phyloP scores from a whole-genome alignment of 495 filamentous ascomycete species.

The Pseudomonodictys pantanalensis region DNA sequence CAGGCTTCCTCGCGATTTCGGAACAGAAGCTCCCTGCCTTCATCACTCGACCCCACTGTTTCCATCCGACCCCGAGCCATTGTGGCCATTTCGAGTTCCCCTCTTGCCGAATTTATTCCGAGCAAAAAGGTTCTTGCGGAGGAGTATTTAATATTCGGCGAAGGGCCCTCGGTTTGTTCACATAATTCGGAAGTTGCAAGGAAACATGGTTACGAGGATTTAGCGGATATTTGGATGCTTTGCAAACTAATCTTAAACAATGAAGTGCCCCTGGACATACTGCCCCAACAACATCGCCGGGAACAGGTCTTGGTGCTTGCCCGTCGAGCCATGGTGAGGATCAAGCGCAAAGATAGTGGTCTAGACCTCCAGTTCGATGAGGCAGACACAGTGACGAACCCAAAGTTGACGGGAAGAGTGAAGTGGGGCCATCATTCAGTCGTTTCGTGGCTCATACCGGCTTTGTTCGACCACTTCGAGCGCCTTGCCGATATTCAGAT shows the following conservation, averaged over 20 bases:
- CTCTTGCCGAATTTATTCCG: conserved; percentile 58
- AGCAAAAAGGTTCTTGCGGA: conserved; percentile 71
- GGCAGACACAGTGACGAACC: conserved; percentile 33
- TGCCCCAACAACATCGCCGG: conserved; percentile 46
- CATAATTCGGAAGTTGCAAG: conserved; percentile 79
- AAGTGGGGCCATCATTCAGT: conserved; percentile 86
- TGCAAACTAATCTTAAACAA: conserved; percentile 72
- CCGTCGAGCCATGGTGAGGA: conserved; percentile 41
- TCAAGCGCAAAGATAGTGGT: conserved; percentile 47
- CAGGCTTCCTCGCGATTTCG: conserved; percentile 48
- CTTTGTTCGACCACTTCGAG: conserved; percentile 70
- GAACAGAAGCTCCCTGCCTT: conserved; percentile 49
- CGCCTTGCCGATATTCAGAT: conserved; percentile 80
- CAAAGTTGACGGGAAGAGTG: conserved; percentile 53
- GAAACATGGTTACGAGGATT: conserved; percentile 67
- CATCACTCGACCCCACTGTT: conserved; percentile 42
- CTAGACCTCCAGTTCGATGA: conserved; percentile 49
- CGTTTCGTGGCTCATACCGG: conserved; percentile 67
- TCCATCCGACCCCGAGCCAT: conserved; percentile 49
- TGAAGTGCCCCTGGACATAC: conserved; percentile 66
- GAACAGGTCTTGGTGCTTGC: conserved; percentile 63
- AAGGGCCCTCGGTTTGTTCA: conserved; percentile 70
- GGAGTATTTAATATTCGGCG: conserved; percentile 80
- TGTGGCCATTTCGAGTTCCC: conserved; percentile 64
- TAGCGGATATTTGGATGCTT: conserved; percentile 83